Percentiles rank a stretch among this genome's conserved stretches.
Conservation (phyloP, 352 stramenopile species). For the Globisporangium uncinulatum region DNA sequence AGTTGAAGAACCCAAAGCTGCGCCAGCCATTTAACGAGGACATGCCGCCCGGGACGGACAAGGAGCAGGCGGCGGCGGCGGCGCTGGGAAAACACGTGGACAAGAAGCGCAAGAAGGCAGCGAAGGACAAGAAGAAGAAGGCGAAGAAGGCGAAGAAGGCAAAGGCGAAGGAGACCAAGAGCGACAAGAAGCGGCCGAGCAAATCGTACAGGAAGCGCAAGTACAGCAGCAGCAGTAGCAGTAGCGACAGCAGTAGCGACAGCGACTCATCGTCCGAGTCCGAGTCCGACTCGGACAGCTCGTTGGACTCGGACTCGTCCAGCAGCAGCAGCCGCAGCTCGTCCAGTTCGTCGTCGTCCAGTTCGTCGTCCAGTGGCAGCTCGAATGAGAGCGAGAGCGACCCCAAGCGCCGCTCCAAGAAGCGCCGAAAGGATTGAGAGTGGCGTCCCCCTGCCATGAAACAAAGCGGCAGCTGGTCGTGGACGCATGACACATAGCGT, state of each 20-base stretch:
- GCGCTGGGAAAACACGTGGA: constrained; percentile 4
- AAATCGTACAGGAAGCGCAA: constrained; percentile 22
- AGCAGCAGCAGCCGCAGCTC: background rate
- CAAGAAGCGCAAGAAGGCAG: constrained; percentile 9
- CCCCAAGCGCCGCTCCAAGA: constrained; percentile 27
- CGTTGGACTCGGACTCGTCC: constrained; percentile 19
- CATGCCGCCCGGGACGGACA: constrained; percentile 44
- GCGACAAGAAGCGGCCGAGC: constrained; percentile 3
- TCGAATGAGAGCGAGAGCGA: constrained; percentile 12
- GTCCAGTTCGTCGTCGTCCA: constrained; percentile 16
- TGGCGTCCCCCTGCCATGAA: too few species aligned
- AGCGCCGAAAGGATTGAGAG: constrained; percentile 32
- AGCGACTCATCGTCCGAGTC: constrained; percentile 1
- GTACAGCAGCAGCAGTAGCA: constrained; percentile 15
- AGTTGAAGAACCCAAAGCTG: constrained; percentile 75
- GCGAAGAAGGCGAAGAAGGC: constrained; percentile 16
- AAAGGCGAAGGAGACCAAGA: constrained; percentile 17
- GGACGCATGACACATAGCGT: too few species aligned
- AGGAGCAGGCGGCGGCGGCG: constrained; percentile 19
- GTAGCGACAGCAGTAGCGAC: constrained; percentile 22
- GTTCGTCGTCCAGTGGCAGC: constrained; percentile 15
- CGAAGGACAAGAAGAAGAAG: constrained; percentile 15
- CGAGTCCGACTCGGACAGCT: background rate
- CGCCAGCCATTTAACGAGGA: constrained; percentile 81
- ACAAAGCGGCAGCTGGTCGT: too few species aligned